These are phyloP conservation scores for Taphrina betulina DNA, from an alignment of 1,139 yeast genomes.

Conservation along the genomic window DNA sequence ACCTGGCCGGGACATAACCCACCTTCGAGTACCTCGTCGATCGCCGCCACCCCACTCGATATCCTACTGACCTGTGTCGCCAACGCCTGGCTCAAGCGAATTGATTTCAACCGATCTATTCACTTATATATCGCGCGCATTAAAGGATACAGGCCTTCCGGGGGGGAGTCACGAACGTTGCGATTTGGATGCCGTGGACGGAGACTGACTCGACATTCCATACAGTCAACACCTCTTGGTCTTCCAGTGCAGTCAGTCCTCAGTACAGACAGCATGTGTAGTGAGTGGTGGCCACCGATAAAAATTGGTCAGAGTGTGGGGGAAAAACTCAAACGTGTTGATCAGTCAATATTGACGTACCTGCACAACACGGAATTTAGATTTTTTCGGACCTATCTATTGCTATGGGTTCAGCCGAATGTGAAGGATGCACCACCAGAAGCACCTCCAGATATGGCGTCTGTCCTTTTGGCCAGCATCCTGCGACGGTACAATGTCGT, in stretches of 20 bases:
- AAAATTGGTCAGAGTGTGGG: too few relatives aligned
- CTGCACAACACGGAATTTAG: too few relatives aligned
- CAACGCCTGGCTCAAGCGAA: constrained; percentile 24
- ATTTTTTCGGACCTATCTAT: too few relatives aligned
- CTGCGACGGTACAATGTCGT: constrained; percentile 33
- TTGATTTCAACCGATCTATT: constrained; percentile 25
- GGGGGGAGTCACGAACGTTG: constrained; percentile 4
- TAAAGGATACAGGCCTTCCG: too few relatives aligned
- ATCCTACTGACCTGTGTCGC: not conserved
- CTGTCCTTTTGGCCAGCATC: constrained; percentile 21
- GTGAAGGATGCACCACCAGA: not conserved
- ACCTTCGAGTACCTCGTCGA: constrained; percentile 24
- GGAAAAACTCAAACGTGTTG: too few relatives aligned
- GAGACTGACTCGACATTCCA: constrained; percentile 10
- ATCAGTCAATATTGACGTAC: too few relatives aligned
- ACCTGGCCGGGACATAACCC: constrained; percentile 30
- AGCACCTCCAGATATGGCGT: not conserved
- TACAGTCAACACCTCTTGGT: too few relatives aligned
- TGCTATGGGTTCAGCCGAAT: too few relatives aligned
- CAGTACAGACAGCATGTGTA: too few relatives aligned
- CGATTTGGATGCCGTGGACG: constrained; percentile 1
- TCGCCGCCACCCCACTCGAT: constrained; percentile 4
- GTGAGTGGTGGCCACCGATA: too few relatives aligned
- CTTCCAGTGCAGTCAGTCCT: too few relatives aligned
- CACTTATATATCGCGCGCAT: too few relatives aligned